Conservation (phyloP, 805 yeast species). For the Wickerhamomyces hampshirensis region DNA sequence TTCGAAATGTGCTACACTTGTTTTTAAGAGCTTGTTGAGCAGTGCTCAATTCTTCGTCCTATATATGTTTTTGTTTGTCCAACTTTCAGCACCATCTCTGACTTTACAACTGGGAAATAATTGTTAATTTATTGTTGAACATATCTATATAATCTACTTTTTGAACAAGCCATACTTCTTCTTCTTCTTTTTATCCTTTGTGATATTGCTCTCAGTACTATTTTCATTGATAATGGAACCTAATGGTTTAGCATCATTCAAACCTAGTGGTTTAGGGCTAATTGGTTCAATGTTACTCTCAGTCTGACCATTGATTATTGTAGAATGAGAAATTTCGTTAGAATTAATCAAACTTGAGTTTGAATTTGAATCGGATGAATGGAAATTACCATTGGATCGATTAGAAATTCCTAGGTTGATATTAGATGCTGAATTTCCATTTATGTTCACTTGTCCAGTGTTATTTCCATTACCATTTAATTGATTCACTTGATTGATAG, state of each 20-base stretch:
- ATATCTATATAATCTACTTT: too few relatives aligned
- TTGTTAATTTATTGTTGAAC: too few relatives aligned
- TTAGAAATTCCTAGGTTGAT: too few relatives aligned
- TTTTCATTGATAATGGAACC: slow-evolving; percentile 5
- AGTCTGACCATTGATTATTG: slow-evolving; percentile 3
- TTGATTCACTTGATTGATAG: slow-evolving; percentile 4
- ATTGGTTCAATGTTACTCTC: not conserved
- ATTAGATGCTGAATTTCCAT: not conserved
- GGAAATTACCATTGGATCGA: slow-evolving; percentile 1
- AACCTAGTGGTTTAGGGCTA: not conserved
- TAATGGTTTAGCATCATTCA: slow-evolving; percentile 11
- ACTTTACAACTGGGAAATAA: too few relatives aligned
- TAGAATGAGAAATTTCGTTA: too few relatives aligned
- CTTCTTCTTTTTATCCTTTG: slow-evolving; percentile 10
- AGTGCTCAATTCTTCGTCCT: too few relatives aligned
- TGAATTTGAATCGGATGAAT: slow-evolving; percentile 7
- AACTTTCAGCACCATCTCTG: too few relatives aligned
- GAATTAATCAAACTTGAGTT: too few relatives aligned
- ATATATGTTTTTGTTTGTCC: too few relatives aligned
- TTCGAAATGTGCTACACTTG: too few relatives aligned
- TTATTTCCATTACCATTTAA: slow-evolving; percentile 1
- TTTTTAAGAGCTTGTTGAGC: too few relatives aligned
- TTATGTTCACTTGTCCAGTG: not conserved
- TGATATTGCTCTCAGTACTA: not conserved
- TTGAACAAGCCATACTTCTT: slow-evolving; percentile 19